Base-by-base conservation (phyloP, 1,139 yeast genomes). In the Kodamaea ohmeri region DNA sequence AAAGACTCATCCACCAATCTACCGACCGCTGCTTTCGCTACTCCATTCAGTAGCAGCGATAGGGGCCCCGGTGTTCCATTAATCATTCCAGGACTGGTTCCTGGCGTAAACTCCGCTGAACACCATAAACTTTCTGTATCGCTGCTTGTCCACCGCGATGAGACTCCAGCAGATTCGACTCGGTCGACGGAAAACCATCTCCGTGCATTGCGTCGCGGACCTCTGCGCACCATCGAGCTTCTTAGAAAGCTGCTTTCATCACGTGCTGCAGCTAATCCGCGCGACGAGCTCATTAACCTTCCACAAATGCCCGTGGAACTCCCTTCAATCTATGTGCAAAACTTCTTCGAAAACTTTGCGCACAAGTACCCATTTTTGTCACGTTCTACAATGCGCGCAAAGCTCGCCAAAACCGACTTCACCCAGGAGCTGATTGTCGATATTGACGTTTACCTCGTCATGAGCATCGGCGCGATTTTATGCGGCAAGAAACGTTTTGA, bases 381-480 rank as follows among this genome's bases (percentile, higher is more conserved):
- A 36, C 57, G 55, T 38, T 47, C 43, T 4, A 42, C 36, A 14
- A 52, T 64, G 32, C 26, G 59, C 35, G 42, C 38, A 6, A 49
- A 50, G 21, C 50, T 68, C 36, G 44, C 48, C 4, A 46, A 49
- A 9, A 52, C 65, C 15, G 59, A 65, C 34, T 69, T 70, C 43
- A 42, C 48, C 13, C 53, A 53, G 31, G 75, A 70, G 42, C 53
- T 66, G 11, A 65, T 70, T 34, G 60, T 70, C 14, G 62, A 61
- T 43, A 50, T 68, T 38, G 71, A 67, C 42, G 48, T 63, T 14
- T 70, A 67, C 48, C 47, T 70, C 38, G 50, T 70, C 18, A 49
- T 70, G 55, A 60, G 68, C 39, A 63, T 67, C 21, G 76, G 76
- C 3, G 63, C 73, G 42, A 46, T 66, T 15, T 51, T 68, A 4